Conservation (phyloP, 768 basidiomycete genomes). For the Terana coerulea region DNA sequence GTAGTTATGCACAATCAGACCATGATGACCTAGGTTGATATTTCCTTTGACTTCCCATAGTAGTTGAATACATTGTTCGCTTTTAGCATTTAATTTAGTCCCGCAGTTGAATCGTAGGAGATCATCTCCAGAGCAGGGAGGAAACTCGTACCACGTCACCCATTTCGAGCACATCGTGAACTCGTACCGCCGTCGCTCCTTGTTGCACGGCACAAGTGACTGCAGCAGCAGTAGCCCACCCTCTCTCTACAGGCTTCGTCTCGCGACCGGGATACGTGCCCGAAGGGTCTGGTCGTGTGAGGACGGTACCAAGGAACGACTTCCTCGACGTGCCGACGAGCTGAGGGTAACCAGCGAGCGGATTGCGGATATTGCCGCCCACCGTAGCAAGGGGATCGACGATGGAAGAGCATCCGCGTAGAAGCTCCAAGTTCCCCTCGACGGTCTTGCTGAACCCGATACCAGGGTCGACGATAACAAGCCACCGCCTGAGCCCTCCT, state of each 20-base stretch:
- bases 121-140: conserved; percentile 14
- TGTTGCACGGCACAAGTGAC: conserved; percentile 75
- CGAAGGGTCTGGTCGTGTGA: conserved; percentile 41
- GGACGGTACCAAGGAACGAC: conserved; percentile 71
- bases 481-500: conserved; percentile 81
- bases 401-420: conserved; percentile 50
- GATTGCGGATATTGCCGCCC: conserved; percentile 34
- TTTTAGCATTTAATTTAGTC: background rate
- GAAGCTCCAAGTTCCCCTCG: conserved; percentile 66
- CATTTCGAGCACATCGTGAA: conserved; percentile 77
- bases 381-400: conserved; percentile 29
- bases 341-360: conserved; percentile 54
- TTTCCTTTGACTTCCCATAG: background rate
- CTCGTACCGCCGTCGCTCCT: conserved; percentile 67
- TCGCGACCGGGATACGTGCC: conserved; percentile 42
- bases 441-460: conserved; percentile 91
- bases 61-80: background rate
- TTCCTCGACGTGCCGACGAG: conserved; percentile 84
- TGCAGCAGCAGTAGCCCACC: conserved; percentile 75
- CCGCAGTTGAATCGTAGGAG: background rate
- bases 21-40: background rate
- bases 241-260: conserved; percentile 63
- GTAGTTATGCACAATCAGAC: background rate
- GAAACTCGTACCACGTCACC: conserved; percentile 69
- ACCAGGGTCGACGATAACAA: conserved; percentile 87